Evolutionary conservation across 2,329 filamentous ascomycete species (phyloP), one percentile per base, ranked within the genome.

Genomic region (Pseudopyrenochaeta lycopersici): DNA sequence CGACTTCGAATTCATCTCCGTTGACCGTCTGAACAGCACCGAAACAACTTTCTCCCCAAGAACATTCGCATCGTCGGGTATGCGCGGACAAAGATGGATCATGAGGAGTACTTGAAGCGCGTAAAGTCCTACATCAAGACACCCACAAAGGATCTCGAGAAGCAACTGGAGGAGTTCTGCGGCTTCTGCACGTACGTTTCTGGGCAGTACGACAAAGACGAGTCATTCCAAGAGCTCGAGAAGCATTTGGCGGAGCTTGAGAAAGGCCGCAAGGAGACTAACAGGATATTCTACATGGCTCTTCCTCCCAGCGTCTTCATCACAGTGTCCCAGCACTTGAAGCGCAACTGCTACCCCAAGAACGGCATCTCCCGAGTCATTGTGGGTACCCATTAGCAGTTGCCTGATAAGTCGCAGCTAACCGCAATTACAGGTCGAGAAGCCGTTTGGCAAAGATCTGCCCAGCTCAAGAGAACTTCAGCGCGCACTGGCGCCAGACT

Each of bases 101-200:
- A 94, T 73, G 88, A 92, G 62, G 95, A 99, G 79, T 98, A 91
- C 82, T 85, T 98, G 75, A 91, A 89, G 81, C 88, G 95, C 67
- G 92, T 99, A 80, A 94, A 90, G 81, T 97, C 92, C 56, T 96
- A 97, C 82, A 99, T 99, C 83, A 98, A 99, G 86, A 95, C 93
- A 14, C 95, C 95, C 14, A 97, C 94, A 67, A 96, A 97, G 83
- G 95, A 98, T 70, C 88, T 96, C 67, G 93, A 99, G 82, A 90
- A 97, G 80, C 93, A 98, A 78, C 85, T 99, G 55, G 87, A 95
- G 58, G 90, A 95, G 54, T 99, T 99, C 81, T 89, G 88, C 81
- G 82, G 85, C 58, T 83, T 94, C 69, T 98, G 94, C 85, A 88
- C 91, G 73, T 99, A 99, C 75, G 84, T 99, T 45, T 91, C 93